Evolutionary conservation across 2,329 filamentous ascomycete species (phyloP).

Genomic region (Beauveria rudraprayagi): DNA sequence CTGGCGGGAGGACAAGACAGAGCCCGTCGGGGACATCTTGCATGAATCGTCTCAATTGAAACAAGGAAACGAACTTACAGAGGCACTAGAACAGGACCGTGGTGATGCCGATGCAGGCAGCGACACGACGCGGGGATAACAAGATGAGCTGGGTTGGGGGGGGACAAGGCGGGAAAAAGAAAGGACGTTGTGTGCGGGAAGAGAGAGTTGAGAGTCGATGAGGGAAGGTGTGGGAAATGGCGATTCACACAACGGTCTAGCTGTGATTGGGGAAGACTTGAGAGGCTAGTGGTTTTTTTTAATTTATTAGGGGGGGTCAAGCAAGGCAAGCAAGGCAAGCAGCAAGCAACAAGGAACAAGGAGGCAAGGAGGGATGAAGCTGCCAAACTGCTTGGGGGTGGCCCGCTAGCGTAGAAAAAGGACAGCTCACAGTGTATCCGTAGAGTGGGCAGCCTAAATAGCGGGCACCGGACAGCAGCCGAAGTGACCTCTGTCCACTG

Average conservation of each 20-base stretch:
- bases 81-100: neutral
- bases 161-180: neutral
- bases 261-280: conserved; percentile 5
- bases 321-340: too few species aligned
- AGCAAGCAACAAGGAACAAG: too few species aligned
- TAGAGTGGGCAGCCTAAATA: too few species aligned
- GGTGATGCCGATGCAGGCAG: neutral
- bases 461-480: neutral
- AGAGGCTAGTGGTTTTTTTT: neutral
- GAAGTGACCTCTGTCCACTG: neutral
- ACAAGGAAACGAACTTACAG: conserved; percentile 6
- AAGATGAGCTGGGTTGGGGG: neutral
- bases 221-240: conserved; percentile 13
- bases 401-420: neutral
- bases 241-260: conserved; percentile 4
- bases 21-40: conserved; percentile 1
- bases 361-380: too few species aligned
- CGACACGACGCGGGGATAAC: conserved; percentile 2
- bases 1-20: conserved; percentile 6
- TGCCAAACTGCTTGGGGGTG: too few species aligned
- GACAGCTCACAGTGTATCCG: neutral
- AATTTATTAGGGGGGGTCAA: neutral
- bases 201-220: neutral
- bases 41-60: conserved; percentile 6
- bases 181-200: neutral